Evolutionary conservation across 768 basidiomycete genomes (phyloP).

Genomic region (Thelephora aurantiotincta): DNA sequence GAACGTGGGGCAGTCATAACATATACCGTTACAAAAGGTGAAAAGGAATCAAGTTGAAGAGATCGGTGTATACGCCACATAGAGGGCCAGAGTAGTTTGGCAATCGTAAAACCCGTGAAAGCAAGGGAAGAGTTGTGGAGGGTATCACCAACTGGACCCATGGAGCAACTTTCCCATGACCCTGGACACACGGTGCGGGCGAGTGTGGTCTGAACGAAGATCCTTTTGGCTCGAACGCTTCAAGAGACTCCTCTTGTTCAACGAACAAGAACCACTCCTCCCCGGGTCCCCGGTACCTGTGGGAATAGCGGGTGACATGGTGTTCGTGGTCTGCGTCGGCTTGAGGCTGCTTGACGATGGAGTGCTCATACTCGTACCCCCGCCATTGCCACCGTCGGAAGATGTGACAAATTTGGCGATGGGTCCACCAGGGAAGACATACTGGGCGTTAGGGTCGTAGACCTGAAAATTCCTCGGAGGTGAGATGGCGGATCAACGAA

Average conservation of each 20-base stretch:
- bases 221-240: background rate
- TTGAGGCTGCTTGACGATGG: no score
- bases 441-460: slow-evolving; percentile 13
- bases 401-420: slow-evolving; percentile 13
- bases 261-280: background rate
- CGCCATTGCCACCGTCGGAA: slow-evolving; percentile 6
- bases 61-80: no score
- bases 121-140: no score
- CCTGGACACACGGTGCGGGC: background rate
- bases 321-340: no score
- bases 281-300: background rate
- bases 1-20: no score
- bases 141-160: background rate
- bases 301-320: background rate
- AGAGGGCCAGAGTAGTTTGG: no score
- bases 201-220: background rate
- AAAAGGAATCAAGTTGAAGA: no score
- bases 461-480: slow-evolving; percentile 3
- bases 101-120: no score
- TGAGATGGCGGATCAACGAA: background rate
- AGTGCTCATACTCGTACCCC: background rate
- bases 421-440: slow-evolving; percentile 16
- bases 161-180: background rate
- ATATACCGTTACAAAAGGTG: no score
- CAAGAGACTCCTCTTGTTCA: background rate